phyloP scores from a whole-genome alignment of 192 early-diverging fungal genomes.

The Pilobolus umbonatus region DNA sequence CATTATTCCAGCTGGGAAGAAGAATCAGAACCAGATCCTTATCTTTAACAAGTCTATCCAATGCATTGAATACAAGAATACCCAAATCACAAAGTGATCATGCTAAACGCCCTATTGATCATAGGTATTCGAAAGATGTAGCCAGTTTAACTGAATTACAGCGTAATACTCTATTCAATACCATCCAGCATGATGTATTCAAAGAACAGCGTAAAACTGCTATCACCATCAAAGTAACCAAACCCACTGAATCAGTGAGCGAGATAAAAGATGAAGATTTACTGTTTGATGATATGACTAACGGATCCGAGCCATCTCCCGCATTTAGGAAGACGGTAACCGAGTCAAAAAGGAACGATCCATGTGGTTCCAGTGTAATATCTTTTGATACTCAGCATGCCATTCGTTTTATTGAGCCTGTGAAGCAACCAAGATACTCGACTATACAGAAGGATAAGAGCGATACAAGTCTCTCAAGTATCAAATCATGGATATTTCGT shows the following conservation, averaged over 20 bases:
- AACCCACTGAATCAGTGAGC: conserved; percentile 1
- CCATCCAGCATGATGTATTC: conserved; percentile 11
- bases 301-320: not conserved
- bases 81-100: conserved; percentile 33
- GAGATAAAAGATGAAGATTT: conserved; percentile 12
- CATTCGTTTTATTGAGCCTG: conserved; percentile 32
- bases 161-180: conserved; percentile 28
- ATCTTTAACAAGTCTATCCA: conserved; percentile 23
- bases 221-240: conserved; percentile 1
- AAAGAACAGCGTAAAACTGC: not conserved
- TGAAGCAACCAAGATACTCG: conserved; percentile 23
- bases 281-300: not conserved
- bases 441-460: conserved; percentile 4
- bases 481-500: conserved; percentile 2
- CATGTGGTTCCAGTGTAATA: conserved; percentile 3
- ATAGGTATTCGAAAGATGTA: conserved; percentile 1
- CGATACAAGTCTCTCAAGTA: conserved; percentile 14
- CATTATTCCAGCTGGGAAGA: conserved; percentile 64
- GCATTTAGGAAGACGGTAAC: not conserved
- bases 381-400: conserved; percentile 18
- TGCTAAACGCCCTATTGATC: conserved; percentile 16
- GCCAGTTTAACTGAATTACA: conserved; percentile 17
- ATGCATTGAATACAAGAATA: conserved; percentile 24
- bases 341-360: not conserved
- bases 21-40: conserved; percentile 31